Conservation (phyloP, 208 protist genomes). For the Sergeia podlipaevii region DNA sequence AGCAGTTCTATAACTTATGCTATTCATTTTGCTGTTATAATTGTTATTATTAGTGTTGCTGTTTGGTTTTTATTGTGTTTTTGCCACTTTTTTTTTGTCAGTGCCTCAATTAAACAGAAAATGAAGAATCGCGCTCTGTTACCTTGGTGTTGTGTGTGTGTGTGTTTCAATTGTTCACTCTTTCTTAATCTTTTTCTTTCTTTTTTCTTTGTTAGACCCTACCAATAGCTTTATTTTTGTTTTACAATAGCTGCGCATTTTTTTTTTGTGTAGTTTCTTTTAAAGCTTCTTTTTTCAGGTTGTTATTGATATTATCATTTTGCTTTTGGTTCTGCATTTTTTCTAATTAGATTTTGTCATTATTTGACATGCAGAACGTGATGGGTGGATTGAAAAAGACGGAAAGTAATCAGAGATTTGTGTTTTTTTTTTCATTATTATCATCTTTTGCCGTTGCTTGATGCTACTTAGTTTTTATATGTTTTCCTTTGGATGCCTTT, state of each 20-base stretch:
- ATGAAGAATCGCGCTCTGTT: too few species aligned
- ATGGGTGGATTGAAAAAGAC: too few species aligned
- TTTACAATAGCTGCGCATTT: too few species aligned
- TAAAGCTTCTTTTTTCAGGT: background rate
- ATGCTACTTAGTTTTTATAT: background rate
- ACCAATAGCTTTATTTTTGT: too few species aligned
- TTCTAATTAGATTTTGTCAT: too few species aligned
- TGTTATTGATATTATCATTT: background rate
- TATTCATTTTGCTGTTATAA: too few species aligned
- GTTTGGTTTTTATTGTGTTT: too few species aligned
- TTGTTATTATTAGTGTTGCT: too few species aligned
- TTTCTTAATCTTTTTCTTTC: conserved; percentile 18
- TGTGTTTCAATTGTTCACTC: background rate
- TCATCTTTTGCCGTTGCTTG: background rate
- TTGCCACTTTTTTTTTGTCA: background rate
- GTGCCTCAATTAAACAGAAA: background rate
- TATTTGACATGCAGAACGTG: too few species aligned
- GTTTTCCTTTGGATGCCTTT: background rate
- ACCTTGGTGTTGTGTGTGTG: background rate
- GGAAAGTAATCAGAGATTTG: too few species aligned
- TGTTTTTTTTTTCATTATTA: conserved; percentile 6
- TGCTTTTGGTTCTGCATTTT: background rate
- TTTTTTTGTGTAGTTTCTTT: too few species aligned
- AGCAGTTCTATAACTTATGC: too few species aligned
- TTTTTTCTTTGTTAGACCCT: background rate